phyloP scores from a whole-genome alignment of 2,329 filamentous ascomycete species.

The Colletotrichum simmondsii region DNA sequence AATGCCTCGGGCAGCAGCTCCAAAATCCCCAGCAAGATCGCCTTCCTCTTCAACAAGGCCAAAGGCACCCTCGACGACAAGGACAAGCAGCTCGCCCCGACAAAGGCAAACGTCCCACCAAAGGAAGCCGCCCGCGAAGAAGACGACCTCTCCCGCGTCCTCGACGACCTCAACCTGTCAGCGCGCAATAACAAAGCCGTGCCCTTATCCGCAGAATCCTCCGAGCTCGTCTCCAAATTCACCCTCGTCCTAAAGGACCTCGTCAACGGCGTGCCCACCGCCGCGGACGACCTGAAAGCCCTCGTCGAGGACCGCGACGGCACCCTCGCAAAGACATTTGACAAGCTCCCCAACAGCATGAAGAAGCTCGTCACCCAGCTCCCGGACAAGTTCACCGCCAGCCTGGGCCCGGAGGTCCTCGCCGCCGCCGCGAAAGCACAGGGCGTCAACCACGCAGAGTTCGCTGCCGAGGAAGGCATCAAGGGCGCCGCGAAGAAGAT shows the following conservation, averaged over 20 bases:
- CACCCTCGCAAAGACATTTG: constrained; percentile 68
- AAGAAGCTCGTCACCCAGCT: constrained; percentile 88
- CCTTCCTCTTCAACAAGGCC: constrained; percentile 46
- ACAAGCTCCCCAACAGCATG: constrained; percentile 79
- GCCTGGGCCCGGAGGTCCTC: constrained; percentile 83
- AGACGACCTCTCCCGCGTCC: constrained; percentile 81
- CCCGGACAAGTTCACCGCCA: constrained; percentile 82
- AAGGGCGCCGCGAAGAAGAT: constrained; percentile 74
- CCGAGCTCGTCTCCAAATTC: constrained; percentile 84
- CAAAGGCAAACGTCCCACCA: constrained; percentile 45
- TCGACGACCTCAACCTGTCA: constrained; percentile 86
- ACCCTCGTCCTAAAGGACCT: constrained; percentile 92
- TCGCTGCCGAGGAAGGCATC: constrained; percentile 53
- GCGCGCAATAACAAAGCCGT: constrained; percentile 89
- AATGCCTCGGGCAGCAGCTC: background rate
- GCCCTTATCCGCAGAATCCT: constrained; percentile 84
- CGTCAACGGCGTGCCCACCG: constrained; percentile 91
- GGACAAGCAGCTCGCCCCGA: constrained; percentile 44
- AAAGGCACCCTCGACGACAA: constrained; percentile 47
- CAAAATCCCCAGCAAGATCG: constrained; percentile 46
- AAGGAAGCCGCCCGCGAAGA: constrained; percentile 60
- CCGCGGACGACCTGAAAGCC: constrained; percentile 84
- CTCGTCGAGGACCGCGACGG: constrained; percentile 72
- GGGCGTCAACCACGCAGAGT: constrained; percentile 67
- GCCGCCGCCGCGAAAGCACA: constrained; percentile 82